These are phyloP conservation scores for Teratosphaeria nubilosa DNA, from an alignment of 2,329 filamentous ascomycete genomes.

Conservation along the genomic window DNA sequence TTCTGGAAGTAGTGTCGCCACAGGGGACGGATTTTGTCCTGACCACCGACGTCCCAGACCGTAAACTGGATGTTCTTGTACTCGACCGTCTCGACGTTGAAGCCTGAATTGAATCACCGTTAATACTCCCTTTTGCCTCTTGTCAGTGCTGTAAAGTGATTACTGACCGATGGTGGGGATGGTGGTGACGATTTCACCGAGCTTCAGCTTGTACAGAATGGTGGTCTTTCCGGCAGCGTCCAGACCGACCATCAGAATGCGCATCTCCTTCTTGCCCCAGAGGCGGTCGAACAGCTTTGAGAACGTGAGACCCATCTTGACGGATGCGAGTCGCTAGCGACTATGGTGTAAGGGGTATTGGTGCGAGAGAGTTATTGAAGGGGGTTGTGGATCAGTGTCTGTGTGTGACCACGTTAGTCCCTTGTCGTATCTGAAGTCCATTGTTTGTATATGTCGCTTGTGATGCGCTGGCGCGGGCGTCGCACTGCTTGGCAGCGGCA, in stretches of 20 bases:
- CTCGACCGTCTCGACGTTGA: slow-evolving; percentile 97
- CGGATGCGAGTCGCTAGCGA: slow-evolving; percentile 25
- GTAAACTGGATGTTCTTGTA: slow-evolving; percentile 99
- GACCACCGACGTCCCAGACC: slow-evolving; percentile 96
- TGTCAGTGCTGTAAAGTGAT: slow-evolving; percentile 3
- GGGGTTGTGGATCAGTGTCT: background rate
- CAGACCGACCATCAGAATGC: slow-evolving; percentile 92
- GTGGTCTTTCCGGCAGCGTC: slow-evolving; percentile 98
- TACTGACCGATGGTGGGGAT: slow-evolving; percentile 78
- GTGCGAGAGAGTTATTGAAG: background rate
- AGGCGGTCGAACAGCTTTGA: slow-evolving; percentile 98
- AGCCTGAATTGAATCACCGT: slow-evolving; percentile 40
- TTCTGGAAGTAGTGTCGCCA: slow-evolving; percentile 97
- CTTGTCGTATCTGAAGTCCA: background rate
- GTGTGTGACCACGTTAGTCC: background rate
- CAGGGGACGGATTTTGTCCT: slow-evolving; percentile 95
- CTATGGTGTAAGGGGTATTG: background rate
- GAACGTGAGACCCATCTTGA: slow-evolving; percentile 83
- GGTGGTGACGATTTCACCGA: slow-evolving; percentile 94
- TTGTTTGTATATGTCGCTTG: background rate
- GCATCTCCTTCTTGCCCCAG: slow-evolving; percentile 99
- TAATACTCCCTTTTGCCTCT: background rate
- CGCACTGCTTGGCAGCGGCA: background rate
- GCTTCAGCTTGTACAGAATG: slow-evolving; percentile 97
- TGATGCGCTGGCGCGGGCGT: background rate